A percentile compares a stretch with the other conserved stretches of the same genome.
Conservation (phyloP, 2,329 filamentous ascomycete species). For the Calonectria naviculata region DNA sequence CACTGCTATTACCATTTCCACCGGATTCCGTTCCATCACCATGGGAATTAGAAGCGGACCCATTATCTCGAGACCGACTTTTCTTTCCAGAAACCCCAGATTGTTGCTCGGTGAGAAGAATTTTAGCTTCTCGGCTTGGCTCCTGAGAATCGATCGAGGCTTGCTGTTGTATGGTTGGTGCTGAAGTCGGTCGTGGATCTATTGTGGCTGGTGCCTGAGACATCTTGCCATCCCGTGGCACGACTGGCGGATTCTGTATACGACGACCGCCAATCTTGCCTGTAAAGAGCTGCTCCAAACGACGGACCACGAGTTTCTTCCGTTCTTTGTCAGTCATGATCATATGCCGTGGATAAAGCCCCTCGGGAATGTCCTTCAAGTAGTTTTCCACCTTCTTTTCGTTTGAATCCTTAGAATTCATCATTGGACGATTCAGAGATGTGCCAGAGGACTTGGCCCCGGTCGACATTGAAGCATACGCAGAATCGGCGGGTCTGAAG, state of each 20-base stretch:
- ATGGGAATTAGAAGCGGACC: slow-evolving; percentile 59
- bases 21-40: slow-evolving; percentile 58
- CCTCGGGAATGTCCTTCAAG: slow-evolving; percentile 77
- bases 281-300: slow-evolving; percentile 85
- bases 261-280: slow-evolving; percentile 68
- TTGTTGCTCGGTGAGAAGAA: slow-evolving; percentile 49
- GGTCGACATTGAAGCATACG: slow-evolving; percentile 75
- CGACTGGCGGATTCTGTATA: slow-evolving; percentile 38
- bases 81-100: slow-evolving; percentile 49
- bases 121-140: slow-evolving; percentile 60
- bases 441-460: slow-evolving; percentile 58
- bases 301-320: slow-evolving; percentile 80
- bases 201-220: slow-evolving; percentile 38
- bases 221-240: slow-evolving; percentile 25
- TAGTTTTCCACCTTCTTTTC: slow-evolving; percentile 76
- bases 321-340: slow-evolving; percentile 78
- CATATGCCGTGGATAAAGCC: slow-evolving; percentile 70
- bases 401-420: slow-evolving; percentile 47
- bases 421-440: slow-evolving; percentile 50
- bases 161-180: slow-evolving; percentile 41
- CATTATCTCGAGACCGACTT: slow-evolving; percentile 54
- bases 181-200: slow-evolving; percentile 35
- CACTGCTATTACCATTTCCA: slow-evolving; percentile 49
- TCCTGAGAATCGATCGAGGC: slow-evolving; percentile 48
- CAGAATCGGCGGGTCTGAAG: slow-evolving; percentile 67